Base-by-base conservation (phyloP, 805 yeast species). In the Yarrowia keelungensis region DNA sequence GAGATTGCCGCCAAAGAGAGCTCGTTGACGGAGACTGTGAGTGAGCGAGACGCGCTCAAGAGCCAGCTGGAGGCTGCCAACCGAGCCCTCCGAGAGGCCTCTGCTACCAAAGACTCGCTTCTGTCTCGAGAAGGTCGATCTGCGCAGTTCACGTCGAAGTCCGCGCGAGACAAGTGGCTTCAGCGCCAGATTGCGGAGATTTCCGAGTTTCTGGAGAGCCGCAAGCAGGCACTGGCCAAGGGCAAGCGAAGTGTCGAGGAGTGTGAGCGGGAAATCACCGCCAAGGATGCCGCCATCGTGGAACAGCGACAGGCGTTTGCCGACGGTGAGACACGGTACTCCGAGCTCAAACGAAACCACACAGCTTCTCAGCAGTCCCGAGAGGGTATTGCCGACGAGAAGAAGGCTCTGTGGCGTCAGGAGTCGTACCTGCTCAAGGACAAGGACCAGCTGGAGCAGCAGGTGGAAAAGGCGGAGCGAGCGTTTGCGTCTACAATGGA, bases 391-490 rank as follows among this genome's bases (percentile, higher is more conserved):
- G 82, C 85, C 12, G 97, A 92, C 73, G 83, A 86, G 70, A 84
- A 96, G 73, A 92, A 90, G 74, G 79, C 78, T 9, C 78, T 89
- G 11, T 91, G 97, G 97, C 85, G 97, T 74, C 87, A 88, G 26
- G 95, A 91, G 72, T 86, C 90, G 61, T 86, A 86, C 72, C 77
- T 84, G 47, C 85, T 84, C 70, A 83, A 89, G n/a, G 78, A 86
- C 15, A 75, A 82, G 12, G 88, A 85, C 51, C 83, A 89, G 2
- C 78, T 87, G 12, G 79, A 80, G 11, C 84, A 84, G 58, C 90
- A 88, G 50, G 81, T 87, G 12, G 81, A 80, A 32, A 79, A 78
- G 53, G 87, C 91, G 2, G 88, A 86, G 71, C 84, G 89, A 71
- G 76, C 80, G 32, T 86, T 92, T 4, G 82, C 85, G 54, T 90